Percentiles rank a stretch among this genome's conserved stretches.
phyloP scores from a whole-genome alignment of 257 asterid species.

The Handroanthus guayacan region DNA sequence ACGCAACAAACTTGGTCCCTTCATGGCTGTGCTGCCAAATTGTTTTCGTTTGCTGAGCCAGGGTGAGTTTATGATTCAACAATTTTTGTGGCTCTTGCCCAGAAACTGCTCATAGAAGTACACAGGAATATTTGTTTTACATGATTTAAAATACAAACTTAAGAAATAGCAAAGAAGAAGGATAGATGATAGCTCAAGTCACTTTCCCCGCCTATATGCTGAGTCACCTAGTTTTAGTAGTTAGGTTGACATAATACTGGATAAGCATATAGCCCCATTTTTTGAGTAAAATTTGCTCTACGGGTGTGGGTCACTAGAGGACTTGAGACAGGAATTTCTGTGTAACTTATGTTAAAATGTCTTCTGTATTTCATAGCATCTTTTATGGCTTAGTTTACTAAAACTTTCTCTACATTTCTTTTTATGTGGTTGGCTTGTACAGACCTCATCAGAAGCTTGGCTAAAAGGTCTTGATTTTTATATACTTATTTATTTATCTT shows the following conservation, averaged over 20 bases:
- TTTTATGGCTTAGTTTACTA: constrained; percentile 3
- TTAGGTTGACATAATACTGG: background rate
- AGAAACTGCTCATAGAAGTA: background rate
- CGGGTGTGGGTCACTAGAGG: background rate
- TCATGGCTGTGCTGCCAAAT: constrained; percentile 64
- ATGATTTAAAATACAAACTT: background rate
- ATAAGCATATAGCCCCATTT: background rate
- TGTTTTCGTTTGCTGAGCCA: constrained; percentile 65
- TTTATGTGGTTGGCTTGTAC: background rate
- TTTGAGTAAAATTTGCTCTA: background rate
- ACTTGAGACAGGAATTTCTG: background rate
- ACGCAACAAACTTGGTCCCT: constrained; percentile 63
- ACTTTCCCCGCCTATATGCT: background rate
- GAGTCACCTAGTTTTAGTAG: constrained; percentile 8
- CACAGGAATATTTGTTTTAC: background rate
- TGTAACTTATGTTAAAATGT: background rate
- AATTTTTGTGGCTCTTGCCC: background rate
- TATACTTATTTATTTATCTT: background rate
- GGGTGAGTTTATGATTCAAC: constrained; percentile 52
- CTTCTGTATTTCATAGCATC: background rate
- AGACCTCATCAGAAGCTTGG: background rate
- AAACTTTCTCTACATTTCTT: background rate
- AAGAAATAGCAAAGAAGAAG: background rate
- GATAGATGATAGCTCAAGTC: background rate
- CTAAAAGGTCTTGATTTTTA: background rate